These are phyloP conservation scores for Solanum sejunctum DNA, from an alignment of 257 asterid genomes.

Conservation along the genomic window DNA sequence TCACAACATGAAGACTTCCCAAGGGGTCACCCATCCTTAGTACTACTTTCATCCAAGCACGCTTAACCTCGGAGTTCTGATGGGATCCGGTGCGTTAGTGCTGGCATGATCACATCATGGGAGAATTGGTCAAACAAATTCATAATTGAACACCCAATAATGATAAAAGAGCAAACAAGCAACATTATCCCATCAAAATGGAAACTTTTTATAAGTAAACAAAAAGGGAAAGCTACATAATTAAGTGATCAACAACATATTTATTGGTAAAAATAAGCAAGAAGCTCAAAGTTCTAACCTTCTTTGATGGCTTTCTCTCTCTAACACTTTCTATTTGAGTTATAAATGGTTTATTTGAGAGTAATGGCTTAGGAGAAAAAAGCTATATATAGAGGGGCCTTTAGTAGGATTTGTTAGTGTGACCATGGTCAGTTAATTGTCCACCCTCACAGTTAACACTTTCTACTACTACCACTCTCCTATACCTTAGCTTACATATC, in stretches of 20 bases:
- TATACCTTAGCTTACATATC: not conserved
- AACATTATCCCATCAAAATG: not conserved
- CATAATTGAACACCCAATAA: not conserved
- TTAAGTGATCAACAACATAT: not conserved
- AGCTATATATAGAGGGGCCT: slow-evolving; percentile 12
- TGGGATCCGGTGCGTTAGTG: no score
- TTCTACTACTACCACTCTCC: not conserved
- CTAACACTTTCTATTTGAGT: not conserved
- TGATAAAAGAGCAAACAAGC: not conserved
- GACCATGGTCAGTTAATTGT: slow-evolving; percentile 12
- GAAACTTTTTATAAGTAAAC: not conserved
- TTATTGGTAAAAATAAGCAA: not conserved
- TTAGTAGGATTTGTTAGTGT: slow-evolving; percentile 9
- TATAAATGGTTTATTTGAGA: not conserved
- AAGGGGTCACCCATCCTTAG: no score
- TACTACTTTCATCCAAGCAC: no score
- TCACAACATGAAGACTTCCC: no score
- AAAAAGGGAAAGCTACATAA: not conserved
- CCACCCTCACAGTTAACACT: not conserved
- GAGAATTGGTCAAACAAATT: not conserved
- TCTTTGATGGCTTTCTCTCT: not conserved
- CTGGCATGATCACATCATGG: no score
- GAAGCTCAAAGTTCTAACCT: not conserved
- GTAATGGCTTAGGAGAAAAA: not conserved
- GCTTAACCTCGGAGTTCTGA: no score